These are phyloP conservation scores for Venturia pyrina DNA, from an alignment of 2,329 filamentous ascomycete species.

Conservation along the genomic window DNA sequence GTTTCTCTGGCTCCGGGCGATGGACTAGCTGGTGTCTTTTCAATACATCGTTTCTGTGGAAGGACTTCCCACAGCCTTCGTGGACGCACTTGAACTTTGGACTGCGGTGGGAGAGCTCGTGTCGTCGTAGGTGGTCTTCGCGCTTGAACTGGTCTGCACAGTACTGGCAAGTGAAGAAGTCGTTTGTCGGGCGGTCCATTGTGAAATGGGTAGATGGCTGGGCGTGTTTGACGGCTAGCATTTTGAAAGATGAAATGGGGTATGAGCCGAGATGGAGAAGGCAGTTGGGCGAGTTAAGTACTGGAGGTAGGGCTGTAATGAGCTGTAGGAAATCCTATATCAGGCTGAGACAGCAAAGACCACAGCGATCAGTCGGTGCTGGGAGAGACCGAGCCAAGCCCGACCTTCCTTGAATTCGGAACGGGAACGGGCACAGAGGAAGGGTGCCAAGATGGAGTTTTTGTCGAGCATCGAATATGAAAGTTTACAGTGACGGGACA, in stretches of 20 bases:
- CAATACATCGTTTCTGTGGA: constrained; percentile 14
- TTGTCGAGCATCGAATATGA: constrained; percentile 6
- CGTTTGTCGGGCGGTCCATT: constrained; percentile 1
- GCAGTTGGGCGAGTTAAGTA: neutral
- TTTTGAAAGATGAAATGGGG: neutral
- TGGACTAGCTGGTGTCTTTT: constrained; percentile 14
- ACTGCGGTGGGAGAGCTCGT: constrained; percentile 15
- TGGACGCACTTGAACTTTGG: constrained; percentile 14
- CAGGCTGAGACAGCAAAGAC: constrained; percentile 4
- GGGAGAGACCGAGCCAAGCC: constrained; percentile 4
- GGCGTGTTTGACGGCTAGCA: constrained; percentile 2
- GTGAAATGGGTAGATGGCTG: constrained; percentile 2
- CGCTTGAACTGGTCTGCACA: constrained; percentile 14
- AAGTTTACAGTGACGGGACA: neutral
- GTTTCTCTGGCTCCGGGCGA: constrained; percentile 13
- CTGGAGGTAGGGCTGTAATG: constrained; percentile 1
- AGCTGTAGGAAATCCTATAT: neutral
- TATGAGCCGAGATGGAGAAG: neutral
- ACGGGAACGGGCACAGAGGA: constrained; percentile 1
- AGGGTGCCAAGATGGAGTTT: constrained; percentile 2
- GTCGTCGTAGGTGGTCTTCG: constrained; percentile 14
- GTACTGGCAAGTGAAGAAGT: constrained; percentile 14
- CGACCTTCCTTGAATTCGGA: constrained; percentile 5
- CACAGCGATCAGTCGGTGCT: neutral
- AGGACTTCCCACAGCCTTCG: constrained; percentile 14